Percentiles rank a stretch among this genome's conserved stretches.
Conservation (phyloP, 768 basidiomycete genomes). For the Leucocoprinus sp. region DNA sequence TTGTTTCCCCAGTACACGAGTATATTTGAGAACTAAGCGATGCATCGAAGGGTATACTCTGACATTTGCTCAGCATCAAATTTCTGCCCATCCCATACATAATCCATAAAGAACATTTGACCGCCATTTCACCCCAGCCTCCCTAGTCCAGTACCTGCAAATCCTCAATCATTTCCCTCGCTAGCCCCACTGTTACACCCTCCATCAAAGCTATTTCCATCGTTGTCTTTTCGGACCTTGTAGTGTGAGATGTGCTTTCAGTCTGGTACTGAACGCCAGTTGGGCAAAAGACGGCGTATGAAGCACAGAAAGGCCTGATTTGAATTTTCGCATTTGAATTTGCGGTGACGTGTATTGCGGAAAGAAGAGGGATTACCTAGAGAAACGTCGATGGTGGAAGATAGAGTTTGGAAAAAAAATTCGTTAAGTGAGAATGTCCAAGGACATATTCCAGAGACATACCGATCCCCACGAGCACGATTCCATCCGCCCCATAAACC, state of each 20-base stretch:
- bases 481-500: slow-evolving; percentile 62
- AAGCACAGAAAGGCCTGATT: slow-evolving; percentile 71
- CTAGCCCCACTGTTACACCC: slow-evolving; percentile 61
- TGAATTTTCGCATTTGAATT: slow-evolving; percentile 59
- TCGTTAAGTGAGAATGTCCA: background rate
- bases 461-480: slow-evolving; percentile 86
- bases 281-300: slow-evolving; percentile 75
- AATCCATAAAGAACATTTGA: slow-evolving; percentile 56
- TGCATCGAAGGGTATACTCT: too few species aligned
- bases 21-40: too few species aligned
- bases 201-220: slow-evolving; percentile 70
- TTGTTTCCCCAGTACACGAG: too few species aligned
- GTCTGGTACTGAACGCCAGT: slow-evolving; percentile 58
- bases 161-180: slow-evolving; percentile 68
- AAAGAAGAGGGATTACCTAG: slow-evolving; percentile 63
- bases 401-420: slow-evolving; percentile 41
- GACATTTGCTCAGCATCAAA: background rate
- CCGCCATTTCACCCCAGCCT: slow-evolving; percentile 60
- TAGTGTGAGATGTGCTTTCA: slow-evolving; percentile 47
- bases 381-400: slow-evolving; percentile 84
- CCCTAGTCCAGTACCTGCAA: slow-evolving; percentile 37
- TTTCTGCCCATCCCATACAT: slow-evolving; percentile 66
- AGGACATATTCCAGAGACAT: slow-evolving; percentile 21
- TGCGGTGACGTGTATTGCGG: slow-evolving; percentile 56
- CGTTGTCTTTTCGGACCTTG: slow-evolving; percentile 46